Evolutionary conservation across 352 stramenopile genomes (phyloP).

Genomic region (Pythium monospermum): DNA sequence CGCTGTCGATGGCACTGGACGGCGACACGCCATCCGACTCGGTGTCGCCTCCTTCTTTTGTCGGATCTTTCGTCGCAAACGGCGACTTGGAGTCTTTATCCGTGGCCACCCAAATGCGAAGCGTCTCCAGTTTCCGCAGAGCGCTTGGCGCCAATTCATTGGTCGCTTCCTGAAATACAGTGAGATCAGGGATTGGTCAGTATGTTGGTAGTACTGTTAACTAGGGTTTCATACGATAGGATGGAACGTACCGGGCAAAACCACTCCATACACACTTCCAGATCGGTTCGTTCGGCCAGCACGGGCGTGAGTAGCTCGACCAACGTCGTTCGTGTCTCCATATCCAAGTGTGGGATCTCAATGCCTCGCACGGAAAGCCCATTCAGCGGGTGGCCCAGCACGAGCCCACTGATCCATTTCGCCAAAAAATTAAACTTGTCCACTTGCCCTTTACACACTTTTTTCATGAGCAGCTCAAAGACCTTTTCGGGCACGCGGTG

Average conservation of each 20-base stretch:
- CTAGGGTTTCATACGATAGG: neutral
- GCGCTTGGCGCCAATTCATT: constrained; percentile 53
- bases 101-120: constrained; percentile 84
- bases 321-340: constrained; percentile 62
- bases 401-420: constrained; percentile 80
- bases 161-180: constrained; percentile 43
- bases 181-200: no score
- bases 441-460: constrained; percentile 77
- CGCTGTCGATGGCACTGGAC: constrained; percentile 33
- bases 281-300: constrained; percentile 70
- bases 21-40: constrained; percentile 59
- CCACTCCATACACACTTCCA: constrained; percentile 88
- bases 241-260: constrained; percentile 58
- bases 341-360: constrained; percentile 75
- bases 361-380: constrained; percentile 77
- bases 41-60: constrained; percentile 56
- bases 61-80: constrained; percentile 40
- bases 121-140: constrained; percentile 63
- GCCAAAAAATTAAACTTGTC: constrained; percentile 88
- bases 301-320: constrained; percentile 78
- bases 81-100: constrained; percentile 86
- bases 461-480: constrained; percentile 78
- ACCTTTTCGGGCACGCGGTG: constrained; percentile 79
- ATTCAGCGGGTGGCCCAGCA: constrained; percentile 59
- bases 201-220: no score